A percentile compares a stretch with the other conserved stretches of the same genome.
Evolutionary conservation across 352 stramenopile species (phyloP).

Genomic region (Globisporangium heterothallicum): DNA sequence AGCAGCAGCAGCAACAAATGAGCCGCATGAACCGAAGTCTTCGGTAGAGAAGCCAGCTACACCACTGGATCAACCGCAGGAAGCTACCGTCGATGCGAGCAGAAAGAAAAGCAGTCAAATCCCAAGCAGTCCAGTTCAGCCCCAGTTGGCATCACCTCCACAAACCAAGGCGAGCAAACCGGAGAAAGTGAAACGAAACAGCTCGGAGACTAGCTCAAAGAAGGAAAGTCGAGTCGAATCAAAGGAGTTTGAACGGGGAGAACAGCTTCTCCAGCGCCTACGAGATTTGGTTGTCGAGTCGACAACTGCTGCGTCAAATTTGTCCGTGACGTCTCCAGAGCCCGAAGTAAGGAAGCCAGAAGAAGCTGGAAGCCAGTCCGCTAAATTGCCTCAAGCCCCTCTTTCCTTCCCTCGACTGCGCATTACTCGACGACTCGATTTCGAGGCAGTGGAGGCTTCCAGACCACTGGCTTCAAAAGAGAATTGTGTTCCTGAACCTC

Average conservation of each 20-base stretch:
- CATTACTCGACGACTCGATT: conserved; percentile 45
- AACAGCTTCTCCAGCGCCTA: conserved; percentile 28
- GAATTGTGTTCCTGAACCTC: conserved; percentile 28
- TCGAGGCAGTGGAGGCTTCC: conserved; percentile 18
- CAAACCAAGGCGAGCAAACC: background rate
- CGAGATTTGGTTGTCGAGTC: conserved; percentile 25
- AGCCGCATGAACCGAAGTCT: background rate
- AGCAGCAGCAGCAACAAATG: background rate
- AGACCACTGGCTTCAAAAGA: conserved; percentile 1
- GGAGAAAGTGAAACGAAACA: conserved; percentile 6
- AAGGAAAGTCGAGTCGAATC: conserved; percentile 6
- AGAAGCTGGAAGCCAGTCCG: conserved; percentile 6
- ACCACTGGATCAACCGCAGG: background rate
- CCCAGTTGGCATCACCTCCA: background rate
- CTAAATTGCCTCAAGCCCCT: conserved; percentile 14
- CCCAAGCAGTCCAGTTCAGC: background rate
- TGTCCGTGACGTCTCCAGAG: conserved; percentile 22
- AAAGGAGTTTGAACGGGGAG: conserved; percentile 25
- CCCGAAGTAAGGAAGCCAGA: conserved; percentile 6
- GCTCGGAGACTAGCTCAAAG: background rate
- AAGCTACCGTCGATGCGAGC: background rate
- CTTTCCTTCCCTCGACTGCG: conserved; percentile 16
- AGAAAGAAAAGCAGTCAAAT: background rate
- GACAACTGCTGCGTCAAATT: conserved; percentile 11
- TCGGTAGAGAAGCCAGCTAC: background rate